Conservation (phyloP, 345 rosid genomes). For the Stellera chamaejasme region DNA sequence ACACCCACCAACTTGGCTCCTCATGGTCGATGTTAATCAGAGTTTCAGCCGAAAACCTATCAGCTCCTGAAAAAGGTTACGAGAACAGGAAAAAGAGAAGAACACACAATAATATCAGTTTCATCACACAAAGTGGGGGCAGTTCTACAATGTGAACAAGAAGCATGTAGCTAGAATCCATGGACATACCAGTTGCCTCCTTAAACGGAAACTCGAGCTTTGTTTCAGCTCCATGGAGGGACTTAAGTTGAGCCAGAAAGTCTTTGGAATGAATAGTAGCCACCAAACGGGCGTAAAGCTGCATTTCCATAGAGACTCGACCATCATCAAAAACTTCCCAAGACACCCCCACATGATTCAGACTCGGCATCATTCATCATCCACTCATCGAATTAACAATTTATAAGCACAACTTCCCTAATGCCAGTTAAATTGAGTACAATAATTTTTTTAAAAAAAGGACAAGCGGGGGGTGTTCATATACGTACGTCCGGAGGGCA, state of each 20-base stretch:
- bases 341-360: background rate
- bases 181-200: constrained; percentile 62
- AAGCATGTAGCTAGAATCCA: background rate
- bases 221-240: constrained; percentile 34
- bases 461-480: background rate
- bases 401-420: background rate
- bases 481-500: constrained; percentile 80
- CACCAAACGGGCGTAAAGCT: constrained; percentile 55
- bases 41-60: constrained; percentile 56
- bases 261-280: constrained; percentile 63
- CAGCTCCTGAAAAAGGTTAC: constrained; percentile 35
- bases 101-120: background rate
- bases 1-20: constrained; percentile 97
- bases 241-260: constrained; percentile 52
- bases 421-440: background rate
- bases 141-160: background rate
- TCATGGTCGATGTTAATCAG: constrained; percentile 54
- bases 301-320: constrained; percentile 9
- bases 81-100: background rate
- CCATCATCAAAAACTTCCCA: background rate
- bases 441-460: background rate
- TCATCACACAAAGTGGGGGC: background rate
- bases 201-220: constrained; percentile 64
- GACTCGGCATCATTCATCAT: background rate
- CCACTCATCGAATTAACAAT: background rate